Percentiles rank a stretch among this genome's conserved stretches.
These are phyloP conservation scores for Oryza punctata DNA, from an alignment of 176 grass and related monocot species.

Conservation along the genomic window DNA sequence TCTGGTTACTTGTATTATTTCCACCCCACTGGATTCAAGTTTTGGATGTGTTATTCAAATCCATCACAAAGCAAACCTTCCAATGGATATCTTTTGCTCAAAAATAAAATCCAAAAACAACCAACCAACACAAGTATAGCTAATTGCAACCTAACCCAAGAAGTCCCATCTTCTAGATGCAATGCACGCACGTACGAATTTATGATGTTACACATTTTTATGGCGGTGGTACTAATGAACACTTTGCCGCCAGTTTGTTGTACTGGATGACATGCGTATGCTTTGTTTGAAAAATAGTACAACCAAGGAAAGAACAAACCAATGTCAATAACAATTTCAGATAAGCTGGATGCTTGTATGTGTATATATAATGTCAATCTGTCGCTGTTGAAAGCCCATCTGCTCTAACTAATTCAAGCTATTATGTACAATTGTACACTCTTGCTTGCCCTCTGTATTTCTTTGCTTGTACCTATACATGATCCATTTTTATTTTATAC, in stretches of 20 bases:
- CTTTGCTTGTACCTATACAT: background rate
- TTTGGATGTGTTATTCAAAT: background rate
- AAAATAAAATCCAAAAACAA: background rate
- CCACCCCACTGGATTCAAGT: background rate
- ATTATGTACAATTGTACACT: background rate
- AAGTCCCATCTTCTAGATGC: constrained; percentile 4
- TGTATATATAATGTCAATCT: constrained; percentile 1
- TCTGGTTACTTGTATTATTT: background rate
- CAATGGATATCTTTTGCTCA: background rate
- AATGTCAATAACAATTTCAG: background rate
- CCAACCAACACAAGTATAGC: background rate
- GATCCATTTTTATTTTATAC: background rate
- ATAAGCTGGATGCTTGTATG: background rate
- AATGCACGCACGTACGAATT: background rate
- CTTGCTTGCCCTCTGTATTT: background rate
- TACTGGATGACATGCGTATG: background rate
- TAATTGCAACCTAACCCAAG: background rate
- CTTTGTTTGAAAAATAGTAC: background rate
- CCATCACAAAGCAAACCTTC: background rate
- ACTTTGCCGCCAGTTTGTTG: background rate
- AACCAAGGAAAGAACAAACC: background rate
- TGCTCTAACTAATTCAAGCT: constrained; percentile 25
- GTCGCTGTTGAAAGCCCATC: constrained; percentile 33
- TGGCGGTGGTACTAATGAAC: background rate
- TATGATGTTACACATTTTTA: background rate